Evolutionary conservation across 2,329 filamentous ascomycete genomes (phyloP).

Genomic region (Pseudogymnoascus pannorum): DNA sequence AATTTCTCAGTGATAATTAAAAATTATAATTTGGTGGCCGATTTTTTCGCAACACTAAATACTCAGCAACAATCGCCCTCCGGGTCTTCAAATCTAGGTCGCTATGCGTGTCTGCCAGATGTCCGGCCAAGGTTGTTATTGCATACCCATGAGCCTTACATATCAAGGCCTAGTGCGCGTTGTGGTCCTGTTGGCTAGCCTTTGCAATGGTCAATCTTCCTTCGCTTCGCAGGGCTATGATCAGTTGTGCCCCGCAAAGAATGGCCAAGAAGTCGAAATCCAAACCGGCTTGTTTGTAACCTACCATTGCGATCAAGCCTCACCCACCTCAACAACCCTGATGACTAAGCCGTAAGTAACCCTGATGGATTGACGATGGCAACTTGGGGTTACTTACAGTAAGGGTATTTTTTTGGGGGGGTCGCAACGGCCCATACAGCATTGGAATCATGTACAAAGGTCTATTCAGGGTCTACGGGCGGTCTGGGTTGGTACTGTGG

Average conservation of each 20-base stretch:
- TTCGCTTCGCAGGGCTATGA: neutral
- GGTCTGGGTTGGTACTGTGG: no score
- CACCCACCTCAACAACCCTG: neutral
- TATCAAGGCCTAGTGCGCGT: neutral
- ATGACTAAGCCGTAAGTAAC: no score
- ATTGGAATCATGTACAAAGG: no score
- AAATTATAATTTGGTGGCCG: neutral
- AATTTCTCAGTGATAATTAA: neutral
- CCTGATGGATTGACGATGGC: no score
- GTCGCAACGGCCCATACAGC: no score
- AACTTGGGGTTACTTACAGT: no score
- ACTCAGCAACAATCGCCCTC: neutral
- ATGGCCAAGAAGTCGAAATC: neutral
- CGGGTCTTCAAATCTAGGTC: neutral
- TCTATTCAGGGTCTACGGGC: no score
- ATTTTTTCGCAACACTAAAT: neutral
- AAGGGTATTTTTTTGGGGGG: no score
- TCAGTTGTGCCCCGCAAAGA: neutral
- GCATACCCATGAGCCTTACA: neutral
- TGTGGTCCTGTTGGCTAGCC: neutral
- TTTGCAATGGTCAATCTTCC: neutral
- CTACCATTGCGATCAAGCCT: neutral
- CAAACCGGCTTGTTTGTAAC: neutral
- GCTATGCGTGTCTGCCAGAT: neutral
- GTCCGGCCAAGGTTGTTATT: neutral